Evolutionary conservation across 352 stramenopile species (phyloP), one percentile per base, ranked within the genome.

Genomic region (Blastocystis hominis): DNA sequence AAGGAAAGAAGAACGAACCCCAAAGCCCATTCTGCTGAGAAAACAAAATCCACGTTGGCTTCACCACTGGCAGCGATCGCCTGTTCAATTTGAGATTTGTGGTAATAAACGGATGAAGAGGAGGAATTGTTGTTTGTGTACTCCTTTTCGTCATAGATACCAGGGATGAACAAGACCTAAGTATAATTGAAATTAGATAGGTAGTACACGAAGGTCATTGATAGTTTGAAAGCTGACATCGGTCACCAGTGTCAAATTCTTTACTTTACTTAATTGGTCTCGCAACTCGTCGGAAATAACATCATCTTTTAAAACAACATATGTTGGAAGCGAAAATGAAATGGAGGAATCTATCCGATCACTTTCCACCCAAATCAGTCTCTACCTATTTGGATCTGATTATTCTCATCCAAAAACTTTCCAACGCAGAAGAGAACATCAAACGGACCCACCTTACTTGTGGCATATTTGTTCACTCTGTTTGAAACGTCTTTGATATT

Each of bases 371-470:
- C 5, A 36, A 50, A 36, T 3, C 34, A 30, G 24, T 40, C 30
- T 30, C 20, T 66, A 84, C 72, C 46, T 6, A 84, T 40, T 30
- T 7, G 6, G 15, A 84, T 84, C n/a, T 17, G 13, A 66, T 84
- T 84, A 1, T 84, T 66, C 50, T 84, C 47, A 66, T 84, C 72
- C 47, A 84, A 42, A 36, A 84, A 84, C 24, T 44, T 64, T 46
- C 72, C 72, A 24, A 84, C 56, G 46, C 72, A 84, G 30, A 84
- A 84, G 4, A 84, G 56, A 0, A 84, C 72, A 40, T 84, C 72
- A n/a, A 84, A 84, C 4, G 72, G 72, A 34, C 72, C 72, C 10
- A 61, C 47, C 24, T 68, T 84, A 34, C 72, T 84, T 34, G 50
- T 34, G 24, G 66, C 68, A 3, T 50, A 30, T 34, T 84, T 84